Evolutionary conservation across 306 rosid species (phyloP), one percentile per base, ranked within the genome.

Genomic region (Cicer pinnatifidum): DNA sequence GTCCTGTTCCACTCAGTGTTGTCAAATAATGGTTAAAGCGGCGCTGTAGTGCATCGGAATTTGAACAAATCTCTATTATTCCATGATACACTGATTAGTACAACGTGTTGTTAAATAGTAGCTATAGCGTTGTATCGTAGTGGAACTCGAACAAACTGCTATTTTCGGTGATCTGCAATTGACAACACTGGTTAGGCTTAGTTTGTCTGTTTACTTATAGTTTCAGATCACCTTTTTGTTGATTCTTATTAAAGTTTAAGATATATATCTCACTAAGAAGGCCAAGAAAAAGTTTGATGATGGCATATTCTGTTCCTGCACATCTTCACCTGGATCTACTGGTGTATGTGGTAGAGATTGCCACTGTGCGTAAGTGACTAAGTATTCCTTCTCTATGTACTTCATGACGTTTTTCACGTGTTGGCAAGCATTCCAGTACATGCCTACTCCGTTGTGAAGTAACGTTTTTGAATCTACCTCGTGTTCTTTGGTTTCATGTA

Each of bases 321-420:
- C 79, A 61, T 59, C 83, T 28, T 80, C 91, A 44, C 54, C 84
- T 50, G 96, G 80, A 51, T 89, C 93, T 75, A 77, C 94, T 45
- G 48, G 72, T 57, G 90, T 91, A 40, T 93, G 98, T 65, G 92
- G 85, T 78, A 86, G 84, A 85, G 97, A 93, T 82, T 93, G 98
- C 80, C 97, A 88, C 37, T 93, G 97, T 73, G 98, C 92, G 98
- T 93, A 85, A 89, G 97, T 76, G 97, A 92, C 96, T 89, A 85
- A 89, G 96, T 79, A 72, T 75, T 63, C 58, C 7, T 15, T 44
- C 12, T 75, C 12, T 11, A 17, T 38, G 46, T 12, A n/a, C 68
- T 12, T 63, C 12, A 40, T 41, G 15, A 0, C 11, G n/a, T 16
- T 62, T 69, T 80, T 62, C 44, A 16, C 43, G 45, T 17, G 37